These are phyloP conservation scores for Mrakia blollopis DNA, from an alignment of 768 basidiomycete genomes.

Conservation along the genomic window DNA sequence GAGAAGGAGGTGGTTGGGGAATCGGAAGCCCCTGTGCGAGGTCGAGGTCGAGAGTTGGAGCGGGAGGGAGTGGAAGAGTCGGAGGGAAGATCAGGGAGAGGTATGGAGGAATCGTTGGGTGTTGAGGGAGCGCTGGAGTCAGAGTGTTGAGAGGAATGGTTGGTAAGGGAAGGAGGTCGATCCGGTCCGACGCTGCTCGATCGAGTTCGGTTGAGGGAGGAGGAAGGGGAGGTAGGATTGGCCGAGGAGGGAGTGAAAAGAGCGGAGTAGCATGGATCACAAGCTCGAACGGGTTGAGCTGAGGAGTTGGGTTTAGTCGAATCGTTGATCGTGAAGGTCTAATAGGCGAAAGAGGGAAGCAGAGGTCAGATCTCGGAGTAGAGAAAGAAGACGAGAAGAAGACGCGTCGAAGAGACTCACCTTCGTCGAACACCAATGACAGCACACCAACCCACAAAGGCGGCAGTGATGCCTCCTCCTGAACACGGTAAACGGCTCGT, in stretches of 20 bases:
- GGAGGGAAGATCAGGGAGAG: neutral
- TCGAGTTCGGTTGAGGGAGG: neutral
- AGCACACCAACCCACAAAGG: constrained; percentile 79
- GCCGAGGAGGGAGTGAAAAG: constrained; percentile 52
- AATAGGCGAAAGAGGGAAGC: neutral
- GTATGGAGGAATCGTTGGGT: neutral
- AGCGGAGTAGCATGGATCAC: constrained; percentile 77
- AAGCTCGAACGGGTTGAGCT: constrained; percentile 68
- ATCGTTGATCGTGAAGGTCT: constrained; percentile 82
- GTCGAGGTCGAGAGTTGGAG: neutral
- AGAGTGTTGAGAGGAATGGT: neutral
- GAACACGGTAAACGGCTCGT: constrained; percentile 64
- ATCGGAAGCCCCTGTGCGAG: neutral
- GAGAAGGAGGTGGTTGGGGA: neutral
- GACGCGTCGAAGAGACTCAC: constrained; percentile 38
- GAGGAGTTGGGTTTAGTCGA: constrained; percentile 48
- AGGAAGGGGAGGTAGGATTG: neutral
- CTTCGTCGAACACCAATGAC: constrained; percentile 72
- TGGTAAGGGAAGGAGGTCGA: constrained; percentile 10
- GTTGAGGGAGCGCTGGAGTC: neutral
- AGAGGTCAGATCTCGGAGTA: neutral
- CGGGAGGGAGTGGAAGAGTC: neutral
- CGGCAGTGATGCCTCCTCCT: constrained; percentile 79
- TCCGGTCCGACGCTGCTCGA: neutral
- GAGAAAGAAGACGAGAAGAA: constrained; percentile 7